These are phyloP conservation scores for Fusarium domesticum DNA, from an alignment of 2,329 filamentous ascomycete species.

Conservation along the genomic window DNA sequence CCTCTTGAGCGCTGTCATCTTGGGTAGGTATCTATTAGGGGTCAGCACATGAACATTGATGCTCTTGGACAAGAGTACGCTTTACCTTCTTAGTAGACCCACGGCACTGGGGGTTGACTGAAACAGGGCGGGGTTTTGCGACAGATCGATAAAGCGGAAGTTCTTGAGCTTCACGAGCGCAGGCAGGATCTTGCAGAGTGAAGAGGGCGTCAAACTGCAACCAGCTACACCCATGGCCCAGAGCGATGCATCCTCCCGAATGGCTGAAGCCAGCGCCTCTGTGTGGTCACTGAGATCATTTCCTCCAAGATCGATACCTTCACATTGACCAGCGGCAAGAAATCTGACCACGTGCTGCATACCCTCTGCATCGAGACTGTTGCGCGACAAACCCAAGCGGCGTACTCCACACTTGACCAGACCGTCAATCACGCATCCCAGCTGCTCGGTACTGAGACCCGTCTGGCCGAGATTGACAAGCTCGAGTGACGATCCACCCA, in stretches of 20 bases:
- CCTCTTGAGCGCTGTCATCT: constrained; percentile 72
- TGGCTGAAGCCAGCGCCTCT: constrained; percentile 49
- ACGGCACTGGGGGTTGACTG: constrained; percentile 70
- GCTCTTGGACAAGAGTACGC: constrained; percentile 4
- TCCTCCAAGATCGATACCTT: constrained; percentile 84
- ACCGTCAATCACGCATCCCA: constrained; percentile 77
- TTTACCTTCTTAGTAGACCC: constrained; percentile 68
- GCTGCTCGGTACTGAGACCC: constrained; percentile 64
- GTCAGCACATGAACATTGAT: constrained; percentile 6
- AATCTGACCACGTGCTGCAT: constrained; percentile 75
- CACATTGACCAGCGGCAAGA: constrained; percentile 71
- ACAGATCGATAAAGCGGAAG: constrained; percentile 87
- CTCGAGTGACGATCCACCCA: constrained; percentile 73
- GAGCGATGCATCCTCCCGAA: constrained; percentile 56
- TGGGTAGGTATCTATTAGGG: constrained; percentile 65
- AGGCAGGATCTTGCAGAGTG: constrained; percentile 72
- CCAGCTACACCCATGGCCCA: constrained; percentile 84
- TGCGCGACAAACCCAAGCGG: constrained; percentile 79
- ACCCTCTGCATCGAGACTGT: constrained; percentile 70
- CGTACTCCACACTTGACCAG: constrained; percentile 74
- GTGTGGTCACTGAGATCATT: constrained; percentile 66
- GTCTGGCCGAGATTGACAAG: constrained; percentile 82
- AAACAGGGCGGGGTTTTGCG: constrained; percentile 82
- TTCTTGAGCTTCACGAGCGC: constrained; percentile 65
- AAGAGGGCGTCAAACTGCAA: constrained; percentile 73